A percentile compares a stretch with the other conserved stretches of the same genome.
phyloP scores from a whole-genome alignment of 768 basidiomycete genomes.

The Termitomyces sp. region DNA sequence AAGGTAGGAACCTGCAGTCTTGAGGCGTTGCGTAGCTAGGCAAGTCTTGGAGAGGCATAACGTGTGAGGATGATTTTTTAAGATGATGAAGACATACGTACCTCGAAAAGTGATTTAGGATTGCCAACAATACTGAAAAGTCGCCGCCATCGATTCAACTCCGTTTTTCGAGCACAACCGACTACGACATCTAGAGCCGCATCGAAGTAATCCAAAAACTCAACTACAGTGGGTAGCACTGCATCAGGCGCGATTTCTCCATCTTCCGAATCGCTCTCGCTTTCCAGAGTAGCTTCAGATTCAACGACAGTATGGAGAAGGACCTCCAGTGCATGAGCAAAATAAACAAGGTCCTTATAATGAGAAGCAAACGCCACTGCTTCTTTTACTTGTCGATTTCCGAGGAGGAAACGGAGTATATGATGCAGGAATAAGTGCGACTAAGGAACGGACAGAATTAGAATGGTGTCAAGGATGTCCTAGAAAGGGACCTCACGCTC shows the following conservation, averaged over 20 bases:
- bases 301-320: constrained; percentile 92
- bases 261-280: constrained; percentile 23
- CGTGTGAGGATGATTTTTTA: neutral
- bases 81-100: constrained; percentile 21
- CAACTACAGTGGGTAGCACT: constrained; percentile 64
- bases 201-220: constrained; percentile 94
- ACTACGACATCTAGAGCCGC: constrained; percentile 90
- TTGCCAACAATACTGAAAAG: constrained; percentile 89
- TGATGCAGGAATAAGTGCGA: constrained; percentile 94
- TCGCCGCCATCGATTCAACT: constrained; percentile 83
- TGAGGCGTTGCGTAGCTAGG: constrained; percentile 62
- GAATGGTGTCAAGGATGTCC: neutral
- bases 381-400: constrained; percentile 54
- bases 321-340: constrained; percentile 91
- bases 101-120: constrained; percentile 89
- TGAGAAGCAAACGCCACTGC: constrained; percentile 83
- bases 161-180: constrained; percentile 93
- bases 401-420: constrained; percentile 78
- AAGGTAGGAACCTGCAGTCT: constrained; percentile 89
- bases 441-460: constrained; percentile 29
- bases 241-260: constrained; percentile 24
- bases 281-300: constrained; percentile 51
- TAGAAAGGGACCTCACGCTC: constrained; percentile 48
- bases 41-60: constrained; percentile 49
- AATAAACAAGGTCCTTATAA: constrained; percentile 87